Conservation (phyloP, 2,329 filamentous ascomycete genomes). For the Pseudogymnoascus sp. region DNA sequence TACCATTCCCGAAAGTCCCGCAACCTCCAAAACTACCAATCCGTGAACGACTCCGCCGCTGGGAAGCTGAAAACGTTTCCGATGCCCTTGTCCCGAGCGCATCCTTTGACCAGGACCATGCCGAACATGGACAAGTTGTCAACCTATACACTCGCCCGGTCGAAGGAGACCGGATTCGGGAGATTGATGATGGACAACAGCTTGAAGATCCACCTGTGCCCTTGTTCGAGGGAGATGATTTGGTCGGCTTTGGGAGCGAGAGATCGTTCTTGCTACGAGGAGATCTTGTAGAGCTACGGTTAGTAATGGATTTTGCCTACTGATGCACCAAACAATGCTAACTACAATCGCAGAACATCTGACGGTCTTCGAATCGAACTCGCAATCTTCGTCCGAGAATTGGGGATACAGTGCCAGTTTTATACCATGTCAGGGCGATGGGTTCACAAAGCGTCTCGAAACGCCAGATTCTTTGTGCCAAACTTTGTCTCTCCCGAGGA, state of each 20-base stretch:
- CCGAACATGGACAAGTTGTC: background rate
- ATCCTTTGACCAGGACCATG: background rate
- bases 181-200: background rate
- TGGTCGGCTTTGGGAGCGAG: conserved; percentile 36
- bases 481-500: conserved; percentile 36
- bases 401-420: conserved; percentile 37
- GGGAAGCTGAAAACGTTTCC: background rate
- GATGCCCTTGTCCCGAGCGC: background rate
- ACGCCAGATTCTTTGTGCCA: conserved; percentile 38
- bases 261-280: conserved; percentile 27
- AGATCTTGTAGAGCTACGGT: conserved; percentile 29
- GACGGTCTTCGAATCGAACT: conserved; percentile 28
- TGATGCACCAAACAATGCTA: conserved; percentile 3
- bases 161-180: background rate
- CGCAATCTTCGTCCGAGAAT: conserved; percentile 40
- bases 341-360: conserved; percentile 16
- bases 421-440: conserved; percentile 43
- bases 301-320: conserved; percentile 10
- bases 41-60: conserved; percentile 5
- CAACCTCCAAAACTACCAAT: background rate
- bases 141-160: conserved; percentile 2
- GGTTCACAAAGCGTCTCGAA: conserved; percentile 30
- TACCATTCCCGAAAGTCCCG: background rate
- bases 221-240: conserved; percentile 37
- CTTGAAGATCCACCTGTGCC: conserved; percentile 18